Base-by-base conservation (phyloP, 495 filamentous ascomycete genomes). In the Neurospora sp. region DNA sequence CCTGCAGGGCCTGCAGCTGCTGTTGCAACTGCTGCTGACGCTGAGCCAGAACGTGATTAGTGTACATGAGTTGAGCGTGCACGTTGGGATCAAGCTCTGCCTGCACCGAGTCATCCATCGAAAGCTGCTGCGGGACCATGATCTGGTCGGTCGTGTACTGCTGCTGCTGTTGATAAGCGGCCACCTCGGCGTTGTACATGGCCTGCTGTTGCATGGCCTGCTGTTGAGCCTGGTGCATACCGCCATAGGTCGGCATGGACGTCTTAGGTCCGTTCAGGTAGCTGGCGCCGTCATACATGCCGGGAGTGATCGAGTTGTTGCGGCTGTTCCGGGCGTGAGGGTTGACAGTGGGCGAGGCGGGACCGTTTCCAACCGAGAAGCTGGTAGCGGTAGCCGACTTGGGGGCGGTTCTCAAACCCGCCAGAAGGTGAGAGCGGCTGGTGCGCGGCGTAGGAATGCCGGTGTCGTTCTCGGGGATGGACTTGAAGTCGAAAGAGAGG, bases 391-490 rank as follows among this genome's bases (percentile, higher is more conserved):
- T 86, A 35, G 92, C 91, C 53, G 94, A 94, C 82, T 94, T 97
- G 38, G 96, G 96, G 42, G 93, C 93, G 75, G 96, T 99, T 77
- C 96, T 89, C 71, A 99, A 86, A 53, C 95, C 94, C 69, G 95
- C 96, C 79, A 99, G 88, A 76, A 99, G 87, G 79, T 98, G 95
- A 74, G 93, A 95, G 73, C 96, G 93, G 81, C 94, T 97, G 69
- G 94, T 98, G 77, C 95, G 90, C 31, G 96, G 96, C 41, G 94
- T 97, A 10, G 93, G 87, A 68, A 84, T 81, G 18, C 83, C 85
- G 53, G 88, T 89, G 70, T 88, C 88, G 69, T 81, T 79, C 53
- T 77, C 82, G 72, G 85, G 79, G 69, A 76, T 82, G 72, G 78
- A 81, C 83, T 81, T 89, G 74, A 86, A 86, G 79, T 86, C 94